Evolutionary conservation across 371 early-diverging fungal genomes (phyloP).

Genomic region (Sporodiniella umbellata): DNA sequence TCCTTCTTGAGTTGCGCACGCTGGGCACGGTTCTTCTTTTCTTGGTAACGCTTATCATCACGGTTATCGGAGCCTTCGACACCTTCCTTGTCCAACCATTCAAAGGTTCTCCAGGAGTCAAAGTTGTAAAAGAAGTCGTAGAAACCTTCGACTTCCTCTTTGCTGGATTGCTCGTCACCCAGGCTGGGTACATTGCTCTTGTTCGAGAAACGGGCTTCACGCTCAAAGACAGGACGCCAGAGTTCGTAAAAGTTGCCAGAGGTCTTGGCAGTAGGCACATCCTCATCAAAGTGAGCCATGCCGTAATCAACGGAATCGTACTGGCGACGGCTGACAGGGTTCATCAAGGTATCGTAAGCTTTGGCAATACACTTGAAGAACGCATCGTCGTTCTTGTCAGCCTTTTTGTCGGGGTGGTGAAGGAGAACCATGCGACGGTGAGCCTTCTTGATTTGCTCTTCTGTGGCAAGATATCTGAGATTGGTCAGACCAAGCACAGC

Average conservation of each 20-base stretch:
- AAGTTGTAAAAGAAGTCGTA: constrained; percentile 97
- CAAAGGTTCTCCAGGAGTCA: constrained; percentile 97
- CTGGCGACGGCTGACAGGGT: constrained; percentile 89
- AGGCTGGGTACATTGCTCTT: constrained; percentile 81
- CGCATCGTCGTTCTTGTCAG: constrained; percentile 84
- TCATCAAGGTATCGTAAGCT: constrained; percentile 93
- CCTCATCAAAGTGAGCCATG: constrained; percentile 52
- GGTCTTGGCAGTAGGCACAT: constrained; percentile 69
- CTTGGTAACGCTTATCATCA: constrained; percentile 94
- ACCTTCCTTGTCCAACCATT: constrained; percentile 96
- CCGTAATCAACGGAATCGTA: constrained; percentile 95
- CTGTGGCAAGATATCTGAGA: constrained; percentile 77
- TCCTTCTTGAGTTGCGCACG: constrained; percentile 94
- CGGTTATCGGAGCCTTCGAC: constrained; percentile 83
- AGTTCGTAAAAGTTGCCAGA: constrained; percentile 87
- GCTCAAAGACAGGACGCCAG: constrained; percentile 87
- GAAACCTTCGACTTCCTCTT: constrained; percentile 89
- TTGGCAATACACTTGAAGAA: constrained; percentile 99
- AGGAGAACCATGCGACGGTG: constrained; percentile 85
- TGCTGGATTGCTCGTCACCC: constrained; percentile 69
- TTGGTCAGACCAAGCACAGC: constrained; percentile 80
- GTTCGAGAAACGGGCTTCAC: constrained; percentile 92
- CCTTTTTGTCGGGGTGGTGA: constrained; percentile 92
- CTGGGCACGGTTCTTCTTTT: constrained; percentile 93
- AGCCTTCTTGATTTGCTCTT: constrained; percentile 79